Evolutionary conservation across 1,284 basidiomycete species (phyloP), one percentile per base, ranked within the genome.

Genomic region (Pterulicium gracile): DNA sequence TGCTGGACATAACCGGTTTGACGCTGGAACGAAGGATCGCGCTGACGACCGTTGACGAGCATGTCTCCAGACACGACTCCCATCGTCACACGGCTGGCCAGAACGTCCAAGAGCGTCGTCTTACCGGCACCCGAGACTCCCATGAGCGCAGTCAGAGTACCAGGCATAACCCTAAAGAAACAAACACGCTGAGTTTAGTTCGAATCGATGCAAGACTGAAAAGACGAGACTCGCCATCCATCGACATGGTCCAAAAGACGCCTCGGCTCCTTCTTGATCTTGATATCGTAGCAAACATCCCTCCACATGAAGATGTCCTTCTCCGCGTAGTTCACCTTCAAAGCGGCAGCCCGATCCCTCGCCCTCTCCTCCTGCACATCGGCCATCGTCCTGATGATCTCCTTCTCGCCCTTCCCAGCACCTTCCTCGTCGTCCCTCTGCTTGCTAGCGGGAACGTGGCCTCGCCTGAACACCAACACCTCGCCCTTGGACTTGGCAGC

Each of bases 11-110:
- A 81, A 12, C 76, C 77, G 58, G 72, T 75, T 44, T 72, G 66
- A 1, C 67, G 65, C 53, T 75, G 72, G 72, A 85, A 85, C 49
- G 76, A 75, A 21, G 61, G 55, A 21, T 77, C 78, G 47, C 80
- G 69, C 10, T 66, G 62, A 42, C 70, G 65, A 2, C 81, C 81
- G 50, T 80, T 77, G 52, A 85, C 76, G 42, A 83, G 68, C 52
- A 77, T 71, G 34, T 80, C 73, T 7, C 82, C 82, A 3, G 65
- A 67, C 44, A 85, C 73, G 21, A 81, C 75, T 45, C 82, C 83
- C 55, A 73, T 74, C 7, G 66, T 72, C 40, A 76, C 73, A 44
- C 82, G 75, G 49, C 76, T 72, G 0, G 81, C 81, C 12, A 85
- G 68, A 3, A 78, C 78, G 58, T 87, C 81, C 42, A 85, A 63